Base-by-base conservation (phyloP, 345 rosid species). In the Citrus maxima region DNA sequence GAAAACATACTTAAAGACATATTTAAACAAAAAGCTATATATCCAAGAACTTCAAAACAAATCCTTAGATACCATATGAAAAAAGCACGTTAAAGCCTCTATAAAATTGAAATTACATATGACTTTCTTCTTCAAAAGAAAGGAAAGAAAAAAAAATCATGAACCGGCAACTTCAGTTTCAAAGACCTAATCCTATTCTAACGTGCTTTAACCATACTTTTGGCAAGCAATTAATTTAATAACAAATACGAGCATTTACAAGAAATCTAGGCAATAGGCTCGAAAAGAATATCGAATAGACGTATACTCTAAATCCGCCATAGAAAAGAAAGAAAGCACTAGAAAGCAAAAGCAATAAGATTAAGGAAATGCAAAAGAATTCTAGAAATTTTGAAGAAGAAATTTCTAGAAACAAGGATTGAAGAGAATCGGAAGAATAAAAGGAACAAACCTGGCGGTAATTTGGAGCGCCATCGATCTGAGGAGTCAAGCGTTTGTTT, bases 381-480 rank as follows among this genome's bases (percentile, higher is more conserved):
- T 34, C 25, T 21, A 19, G 6, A 38, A 34, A 65, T 19, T 34
- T 65, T 22, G 30, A 28, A 72, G 21, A 40, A 14, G 65, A 72
- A 61, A 59, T 27, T 56, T 40, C n/a, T 60, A 70, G 22, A 21
- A 35, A 75, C 6, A 59, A 46, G 27, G 69, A 27, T 49, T n/a
- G 18, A 59, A 19, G n/a, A 1, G 8, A 56, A 75, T 40, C 61
- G 30, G 69, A 56, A 30, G 49, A 62, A 22, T 27, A 46, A 24
- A 27, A 25, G 51, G 67, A 73, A 75, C 32, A 37, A 55, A 95
- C 99, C 99, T 92, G 99, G 66, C 99, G 98, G 79, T 92, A 95
- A 87, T 95, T 95, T 22, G 99, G 98, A 84, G 99, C 99, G 73
- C 99, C 99, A 51, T 95, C 98, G 88, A 95, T 95, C 77, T 90